Conservation (phyloP, 345 rosid genomes). For the Aquilaria malaccensis region DNA sequence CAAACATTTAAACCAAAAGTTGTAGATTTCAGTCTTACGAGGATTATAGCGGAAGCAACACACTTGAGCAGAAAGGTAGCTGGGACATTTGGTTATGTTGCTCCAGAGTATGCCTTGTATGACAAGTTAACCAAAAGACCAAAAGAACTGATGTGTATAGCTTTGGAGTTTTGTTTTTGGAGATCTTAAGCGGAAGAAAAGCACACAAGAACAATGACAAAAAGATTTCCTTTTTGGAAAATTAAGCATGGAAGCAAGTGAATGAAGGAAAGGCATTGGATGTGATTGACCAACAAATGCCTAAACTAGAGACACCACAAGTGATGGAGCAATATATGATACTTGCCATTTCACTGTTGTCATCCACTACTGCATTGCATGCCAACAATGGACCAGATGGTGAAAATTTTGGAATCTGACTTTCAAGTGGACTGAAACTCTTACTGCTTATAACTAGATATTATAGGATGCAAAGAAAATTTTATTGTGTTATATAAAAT, state of each 20-base stretch:
- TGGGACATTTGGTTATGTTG: slow-evolving; percentile 36
- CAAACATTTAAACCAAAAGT: slow-evolving; percentile 31
- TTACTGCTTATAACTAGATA: too few species aligned
- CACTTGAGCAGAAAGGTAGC: slow-evolving; percentile 38
- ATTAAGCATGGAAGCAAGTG: slow-evolving; percentile 34
- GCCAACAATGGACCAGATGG: slow-evolving; percentile 36
- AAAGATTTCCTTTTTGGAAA: slow-evolving; percentile 22
- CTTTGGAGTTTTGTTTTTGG: slow-evolving; percentile 35
- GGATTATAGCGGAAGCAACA: slow-evolving; percentile 28
- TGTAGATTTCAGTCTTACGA: slow-evolving; percentile 46
- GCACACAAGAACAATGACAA: slow-evolving; percentile 22
- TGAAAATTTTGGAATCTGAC: slow-evolving; percentile 24
- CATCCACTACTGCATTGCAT: slow-evolving; percentile 30
- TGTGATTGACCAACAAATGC: slow-evolving; percentile 24
- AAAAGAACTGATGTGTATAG: slow-evolving; percentile 36
- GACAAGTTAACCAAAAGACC: slow-evolving; percentile 31
- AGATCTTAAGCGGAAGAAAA: slow-evolving; percentile 35
- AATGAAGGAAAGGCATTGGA: slow-evolving; percentile 28
- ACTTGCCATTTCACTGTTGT: slow-evolving; percentile 24
- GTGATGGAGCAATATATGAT: slow-evolving; percentile 30
- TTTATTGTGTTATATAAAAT: too few species aligned
- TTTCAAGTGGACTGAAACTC: background rate
- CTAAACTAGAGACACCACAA: slow-evolving; percentile 13
- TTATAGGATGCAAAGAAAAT: too few species aligned
- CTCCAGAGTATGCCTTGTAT: slow-evolving; percentile 40